These are phyloP conservation scores for Backusella westeae DNA, from an alignment of 192 early-diverging fungal species.

Conservation along the genomic window DNA sequence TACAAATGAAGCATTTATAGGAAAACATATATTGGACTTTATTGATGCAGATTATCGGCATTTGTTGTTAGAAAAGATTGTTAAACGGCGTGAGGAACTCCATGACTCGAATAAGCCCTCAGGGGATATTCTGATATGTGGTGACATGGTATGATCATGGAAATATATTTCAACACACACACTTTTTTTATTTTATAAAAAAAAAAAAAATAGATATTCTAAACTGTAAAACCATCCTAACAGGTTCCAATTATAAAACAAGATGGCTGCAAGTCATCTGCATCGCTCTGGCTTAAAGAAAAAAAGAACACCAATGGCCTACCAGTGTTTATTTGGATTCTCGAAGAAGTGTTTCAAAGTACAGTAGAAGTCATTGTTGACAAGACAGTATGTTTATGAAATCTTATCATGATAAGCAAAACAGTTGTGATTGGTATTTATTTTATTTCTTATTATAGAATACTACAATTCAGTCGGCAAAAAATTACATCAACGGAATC, in stretches of 20 bases:
- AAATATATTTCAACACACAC: neutral
- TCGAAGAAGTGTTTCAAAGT: constrained; percentile 57
- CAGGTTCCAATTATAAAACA: constrained; percentile 57
- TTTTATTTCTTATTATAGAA: constrained; percentile 17
- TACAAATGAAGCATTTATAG: neutral
- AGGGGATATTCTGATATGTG: constrained; percentile 27
- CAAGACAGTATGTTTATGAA: neutral
- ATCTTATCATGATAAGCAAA: neutral
- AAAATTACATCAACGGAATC: constrained; percentile 45
- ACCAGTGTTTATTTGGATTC: constrained; percentile 58
- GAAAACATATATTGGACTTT: constrained; percentile 19
- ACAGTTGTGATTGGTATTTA: neutral
- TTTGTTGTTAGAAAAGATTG: constrained; percentile 1
- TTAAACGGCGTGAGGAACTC: constrained; percentile 8
- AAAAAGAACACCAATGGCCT: constrained; percentile 43
- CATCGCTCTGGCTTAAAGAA: constrained; percentile 61
- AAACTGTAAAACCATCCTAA: neutral
- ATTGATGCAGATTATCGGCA: constrained; percentile 16
- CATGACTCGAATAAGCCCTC: neutral
- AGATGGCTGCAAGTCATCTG: constrained; percentile 51
- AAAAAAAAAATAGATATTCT: neutral
- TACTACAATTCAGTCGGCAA: constrained; percentile 46
- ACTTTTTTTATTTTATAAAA: neutral
- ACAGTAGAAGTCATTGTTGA: constrained; percentile 21
- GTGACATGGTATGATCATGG: constrained; percentile 23